Evolutionary conservation across 1,284 basidiomycete species (phyloP).

Genomic region (Marasmius oreades): DNA sequence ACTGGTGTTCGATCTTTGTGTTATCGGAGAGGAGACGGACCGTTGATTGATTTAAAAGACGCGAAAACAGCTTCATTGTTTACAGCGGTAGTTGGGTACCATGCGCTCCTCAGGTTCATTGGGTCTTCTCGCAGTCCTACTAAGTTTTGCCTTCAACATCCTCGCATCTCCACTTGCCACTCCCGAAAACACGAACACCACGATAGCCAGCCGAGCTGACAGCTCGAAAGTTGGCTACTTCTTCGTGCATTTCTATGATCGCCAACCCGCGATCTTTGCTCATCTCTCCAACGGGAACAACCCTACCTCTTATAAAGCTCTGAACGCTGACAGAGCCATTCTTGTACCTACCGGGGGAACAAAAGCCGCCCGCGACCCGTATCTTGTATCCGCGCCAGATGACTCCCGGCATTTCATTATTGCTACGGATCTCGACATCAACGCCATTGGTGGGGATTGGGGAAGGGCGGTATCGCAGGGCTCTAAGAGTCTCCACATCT

Average conservation of each 20-base stretch:
- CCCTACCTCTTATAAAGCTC: slow-evolving; percentile 7
- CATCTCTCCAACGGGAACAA: slow-evolving; percentile 14
- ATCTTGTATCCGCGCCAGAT: slow-evolving; percentile 13
- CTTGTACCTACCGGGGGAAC: slow-evolving; percentile 13
- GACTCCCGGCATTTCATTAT: slow-evolving; percentile 15
- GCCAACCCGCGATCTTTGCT: slow-evolving; percentile 12
- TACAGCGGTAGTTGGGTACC: no score
- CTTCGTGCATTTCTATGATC: slow-evolving; percentile 8
- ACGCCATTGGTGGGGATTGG: slow-evolving; percentile 9
- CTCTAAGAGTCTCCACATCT: slow-evolving; percentile 10
- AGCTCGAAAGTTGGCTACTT: neutral
- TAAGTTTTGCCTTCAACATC: neutral
- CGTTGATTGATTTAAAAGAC: neutral
- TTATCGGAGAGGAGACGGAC: neutral
- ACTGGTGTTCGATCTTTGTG: no score
- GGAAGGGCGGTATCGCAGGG: slow-evolving; percentile 9
- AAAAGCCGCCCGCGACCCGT: slow-evolving; percentile 13
- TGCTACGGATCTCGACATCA: slow-evolving; percentile 15
- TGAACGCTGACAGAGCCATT: slow-evolving; percentile 15
- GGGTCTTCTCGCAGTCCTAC: neutral
- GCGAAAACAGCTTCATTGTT: no score
- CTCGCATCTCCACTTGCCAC: neutral
- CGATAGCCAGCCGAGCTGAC: neutral
- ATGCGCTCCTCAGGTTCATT: neutral
- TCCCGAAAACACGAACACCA: neutral